Conservation (phyloP, 176 grass and related monocot species). For the Raddia guianensis region DNA sequence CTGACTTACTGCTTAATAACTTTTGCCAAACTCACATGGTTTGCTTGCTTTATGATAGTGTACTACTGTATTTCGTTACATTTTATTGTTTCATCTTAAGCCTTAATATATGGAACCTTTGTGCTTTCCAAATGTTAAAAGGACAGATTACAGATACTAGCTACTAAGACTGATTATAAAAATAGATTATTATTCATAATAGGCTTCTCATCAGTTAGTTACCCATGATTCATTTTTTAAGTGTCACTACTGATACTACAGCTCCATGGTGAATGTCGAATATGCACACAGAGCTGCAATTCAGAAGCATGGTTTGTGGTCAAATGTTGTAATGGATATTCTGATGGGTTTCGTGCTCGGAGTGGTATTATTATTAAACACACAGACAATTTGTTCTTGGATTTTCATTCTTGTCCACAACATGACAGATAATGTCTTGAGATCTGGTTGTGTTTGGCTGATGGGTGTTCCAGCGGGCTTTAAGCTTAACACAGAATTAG, state of each 20-base stretch:
- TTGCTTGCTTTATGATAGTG: constrained; percentile 14
- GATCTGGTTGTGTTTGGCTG: constrained; percentile 92
- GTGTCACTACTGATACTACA: constrained; percentile 34
- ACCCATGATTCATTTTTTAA: constrained; percentile 15
- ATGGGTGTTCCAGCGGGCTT: constrained; percentile 98
- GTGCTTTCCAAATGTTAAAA: constrained; percentile 29
- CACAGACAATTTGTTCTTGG: constrained; percentile 63
- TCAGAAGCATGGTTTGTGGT: constrained; percentile 71
- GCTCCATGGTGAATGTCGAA: constrained; percentile 63
- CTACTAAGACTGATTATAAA: constrained; percentile 17
- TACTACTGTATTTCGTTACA: constrained; percentile 12
- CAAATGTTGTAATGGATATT: constrained; percentile 69
- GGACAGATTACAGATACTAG: constrained; percentile 23
- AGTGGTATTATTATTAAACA: constrained; percentile 54
- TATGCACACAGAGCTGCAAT: constrained; percentile 70
- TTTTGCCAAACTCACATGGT: constrained; percentile 11
- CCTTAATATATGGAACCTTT: constrained; percentile 12
- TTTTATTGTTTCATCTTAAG: constrained; percentile 37
- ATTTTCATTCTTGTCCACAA: constrained; percentile 45
- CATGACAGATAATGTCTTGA: constrained; percentile 71
- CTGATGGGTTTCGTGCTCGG: constrained; percentile 75
- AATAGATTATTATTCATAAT: constrained; percentile 25
- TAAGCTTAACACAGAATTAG: constrained; percentile 93
- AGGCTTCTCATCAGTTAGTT: neutral
- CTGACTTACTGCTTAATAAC: neutral